A percentile compares a stretch with the other conserved stretches of the same genome.
Conservation (phyloP, 106 monocot genomes). For the Ottelia alismoides region DNA sequence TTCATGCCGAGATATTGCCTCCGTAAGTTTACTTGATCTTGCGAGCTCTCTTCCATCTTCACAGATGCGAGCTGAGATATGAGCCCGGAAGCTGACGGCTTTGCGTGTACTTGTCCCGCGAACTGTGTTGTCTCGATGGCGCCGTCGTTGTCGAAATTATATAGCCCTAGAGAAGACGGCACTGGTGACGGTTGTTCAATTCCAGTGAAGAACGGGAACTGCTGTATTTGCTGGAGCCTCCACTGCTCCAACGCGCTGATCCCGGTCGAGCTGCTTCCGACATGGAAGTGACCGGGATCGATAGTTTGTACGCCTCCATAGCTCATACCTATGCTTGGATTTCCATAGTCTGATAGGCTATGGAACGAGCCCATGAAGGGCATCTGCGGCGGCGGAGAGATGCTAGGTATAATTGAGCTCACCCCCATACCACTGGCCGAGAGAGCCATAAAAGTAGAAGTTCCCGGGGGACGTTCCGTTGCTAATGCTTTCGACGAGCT, state of each 20-base stretch:
- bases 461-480: too few relatives aligned
- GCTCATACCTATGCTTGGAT: constrained; percentile 12
- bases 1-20: constrained; percentile 13
- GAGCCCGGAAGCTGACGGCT: constrained; percentile 10
- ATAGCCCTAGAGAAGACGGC: constrained; percentile 1
- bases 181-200: neutral
- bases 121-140: neutral
- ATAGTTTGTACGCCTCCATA: constrained; percentile 18
- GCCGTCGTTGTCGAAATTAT: constrained; percentile 15
- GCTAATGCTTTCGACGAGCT: constrained; percentile 5
- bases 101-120: neutral
- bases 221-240: constrained; percentile 37
- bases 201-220: constrained; percentile 31
- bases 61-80: constrained; percentile 38
- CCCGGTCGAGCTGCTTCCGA: constrained; percentile 4
- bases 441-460: too few relatives aligned
- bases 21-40: constrained; percentile 3
- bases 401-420: constrained; percentile 3
- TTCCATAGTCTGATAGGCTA: constrained; percentile 18
- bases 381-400: constrained; percentile 1
- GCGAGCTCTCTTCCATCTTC: constrained; percentile 41
- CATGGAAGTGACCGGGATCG: constrained; percentile 8
- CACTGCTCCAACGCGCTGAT: constrained; percentile 31
- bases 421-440: too few relatives aligned
- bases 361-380: constrained; percentile 31